phyloP scores from a whole-genome alignment of 2,329 filamentous ascomycete species.

The Westerdykella aurantiaca region DNA sequence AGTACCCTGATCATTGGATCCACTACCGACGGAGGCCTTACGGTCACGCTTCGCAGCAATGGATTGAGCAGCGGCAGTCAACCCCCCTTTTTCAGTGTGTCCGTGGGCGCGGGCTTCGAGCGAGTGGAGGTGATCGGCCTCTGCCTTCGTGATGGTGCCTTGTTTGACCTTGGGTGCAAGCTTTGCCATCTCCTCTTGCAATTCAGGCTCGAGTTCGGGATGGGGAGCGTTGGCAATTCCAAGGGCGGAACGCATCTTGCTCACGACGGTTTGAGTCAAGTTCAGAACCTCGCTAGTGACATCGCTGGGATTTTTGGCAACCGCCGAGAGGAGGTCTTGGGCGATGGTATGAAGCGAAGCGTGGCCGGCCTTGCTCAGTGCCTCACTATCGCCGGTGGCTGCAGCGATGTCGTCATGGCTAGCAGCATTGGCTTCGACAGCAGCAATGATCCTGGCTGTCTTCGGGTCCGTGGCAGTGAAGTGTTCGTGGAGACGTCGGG shows the following conservation, averaged over 20 bases:
- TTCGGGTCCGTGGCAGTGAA: constrained; percentile 15
- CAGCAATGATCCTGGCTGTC: constrained; percentile 25
- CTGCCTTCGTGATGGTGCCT: constrained; percentile 34
- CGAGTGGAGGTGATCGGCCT: constrained; percentile 39
- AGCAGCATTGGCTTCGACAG: constrained; percentile 22
- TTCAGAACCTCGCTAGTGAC: constrained; percentile 24
- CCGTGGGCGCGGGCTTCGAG: constrained; percentile 37
- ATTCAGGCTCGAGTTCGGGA: constrained; percentile 23
- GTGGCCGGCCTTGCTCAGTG: constrained; percentile 11
- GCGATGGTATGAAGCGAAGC: constrained; percentile 19
- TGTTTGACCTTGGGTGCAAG: constrained; percentile 29
- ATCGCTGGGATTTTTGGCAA: constrained; percentile 18
- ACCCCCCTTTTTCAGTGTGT: constrained; percentile 30
- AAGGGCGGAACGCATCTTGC: constrained; percentile 28
- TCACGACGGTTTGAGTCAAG: constrained; percentile 22
- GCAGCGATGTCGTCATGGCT: constrained; percentile 15
- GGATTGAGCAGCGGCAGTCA: constrained; percentile 38
- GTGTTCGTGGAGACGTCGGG: constrained; percentile 24
- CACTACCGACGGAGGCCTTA: constrained; percentile 9
- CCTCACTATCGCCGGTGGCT: constrained; percentile 6
- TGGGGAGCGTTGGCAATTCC: constrained; percentile 21
- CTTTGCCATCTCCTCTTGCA: constrained; percentile 26
- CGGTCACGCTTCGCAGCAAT: constrained; percentile 30
- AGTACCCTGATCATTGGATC: constrained; percentile 1
- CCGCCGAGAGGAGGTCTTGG: constrained; percentile 23